Base-by-base conservation (phyloP, 345 rosid species). In the Theobroma cacao region DNA sequence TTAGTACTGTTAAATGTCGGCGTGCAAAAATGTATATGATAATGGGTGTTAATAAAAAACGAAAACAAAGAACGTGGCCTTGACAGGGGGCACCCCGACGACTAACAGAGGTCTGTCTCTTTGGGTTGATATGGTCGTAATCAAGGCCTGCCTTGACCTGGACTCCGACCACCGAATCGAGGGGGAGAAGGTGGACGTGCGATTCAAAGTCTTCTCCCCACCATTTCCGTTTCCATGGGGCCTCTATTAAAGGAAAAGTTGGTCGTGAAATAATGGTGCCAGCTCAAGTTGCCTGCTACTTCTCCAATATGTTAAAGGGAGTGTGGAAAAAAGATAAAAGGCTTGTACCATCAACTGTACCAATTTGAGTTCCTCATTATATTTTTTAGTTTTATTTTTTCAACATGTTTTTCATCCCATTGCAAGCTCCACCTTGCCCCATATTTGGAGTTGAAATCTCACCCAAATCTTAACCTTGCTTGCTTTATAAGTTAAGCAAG, bases 201-300 rank as follows among this genome's bases (percentile, higher is more conserved):
- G 55, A 26, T 41, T 26, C 72, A 1, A 24, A 67, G 72, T 41
- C 33, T 14, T 67, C 52, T 43, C 48, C 26, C 34, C 72, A 41
- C 73, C 55, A 43, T 43, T 68, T 26, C 55, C 73, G 55, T 45
- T 43, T 34, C 8, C 8, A 68, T 68, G 73, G 73, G 73, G 36
- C 52, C 73, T 12, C 22, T 7, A 22, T 13, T 40, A 40, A 41
- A 43, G 12, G 0, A 24, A 45, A 68, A 18, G 56, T 45, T 45
- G 55, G 73, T 13, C 38, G 41, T 15, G 12, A 18, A 47, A 48
- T 50, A 48, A 48, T 48, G 73, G 2, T 68, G 73, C 56, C 73
- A 68, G 56, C 73, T 68, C 55, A 68, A 43, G 0, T 45, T 68
- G 55, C 36, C 55, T 7, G 58, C 63, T 26, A 59, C 63, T 59